Evolutionary conservation across 2,329 filamentous ascomycete species (phyloP).

Genomic region (Plectosphaerella sp.): DNA sequence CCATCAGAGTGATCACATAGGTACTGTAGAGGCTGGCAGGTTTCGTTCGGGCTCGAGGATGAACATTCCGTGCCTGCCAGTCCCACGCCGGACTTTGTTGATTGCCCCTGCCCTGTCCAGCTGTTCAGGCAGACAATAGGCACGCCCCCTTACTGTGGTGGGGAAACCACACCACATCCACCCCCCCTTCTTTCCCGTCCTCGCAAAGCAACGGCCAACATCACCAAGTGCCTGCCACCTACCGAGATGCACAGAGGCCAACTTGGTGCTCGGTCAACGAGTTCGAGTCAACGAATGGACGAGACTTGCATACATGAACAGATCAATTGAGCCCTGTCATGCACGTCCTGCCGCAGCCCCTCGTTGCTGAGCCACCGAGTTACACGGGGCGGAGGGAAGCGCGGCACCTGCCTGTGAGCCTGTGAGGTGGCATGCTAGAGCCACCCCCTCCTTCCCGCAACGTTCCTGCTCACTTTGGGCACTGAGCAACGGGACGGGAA

Average conservation of each 20-base stretch:
- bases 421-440: background rate
- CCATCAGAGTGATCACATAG: too few relatives aligned
- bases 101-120: background rate
- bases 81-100: background rate
- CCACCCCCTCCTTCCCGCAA: background rate
- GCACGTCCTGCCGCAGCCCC: background rate
- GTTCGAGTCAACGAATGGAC: too few relatives aligned
- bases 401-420: background rate
- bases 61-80: background rate
- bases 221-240: background rate
- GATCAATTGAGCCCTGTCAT: background rate
- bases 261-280: too few relatives aligned
- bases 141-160: too few relatives aligned
- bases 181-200: background rate
- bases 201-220: background rate
- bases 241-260: too few relatives aligned
- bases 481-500: background rate
- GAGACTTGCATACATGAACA: too few relatives aligned
- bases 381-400: background rate
- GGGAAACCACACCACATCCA: background rate
- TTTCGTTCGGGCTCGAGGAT: background rate
- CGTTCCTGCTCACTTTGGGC: background rate
- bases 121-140: too few relatives aligned
- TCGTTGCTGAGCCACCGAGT: background rate
- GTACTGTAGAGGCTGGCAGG: too few relatives aligned